Evolutionary conservation across 2,329 filamentous ascomycete species (phyloP), one percentile per base, ranked within the genome.

Genomic region (Tolypocladium ophioglossoides): DNA sequence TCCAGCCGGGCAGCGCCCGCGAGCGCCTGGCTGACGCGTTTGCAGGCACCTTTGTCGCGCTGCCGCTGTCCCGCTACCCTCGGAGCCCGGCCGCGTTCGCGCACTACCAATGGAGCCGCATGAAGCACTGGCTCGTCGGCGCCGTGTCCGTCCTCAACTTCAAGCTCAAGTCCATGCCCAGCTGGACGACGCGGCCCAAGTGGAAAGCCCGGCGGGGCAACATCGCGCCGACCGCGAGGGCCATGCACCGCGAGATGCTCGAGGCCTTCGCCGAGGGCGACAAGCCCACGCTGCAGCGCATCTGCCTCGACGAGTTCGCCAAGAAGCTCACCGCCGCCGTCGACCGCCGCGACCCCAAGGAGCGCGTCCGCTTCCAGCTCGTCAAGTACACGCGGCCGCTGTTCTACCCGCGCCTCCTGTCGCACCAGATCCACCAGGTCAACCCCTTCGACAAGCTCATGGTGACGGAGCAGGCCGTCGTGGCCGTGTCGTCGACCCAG

Each of bases 171-270:
- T 80, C 78, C 30, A 78, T 76, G 70, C 71, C 72, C 27, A 62
- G 59, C 54, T 66, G 74, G 59, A 66, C 74, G 52, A 68, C 66
- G 35, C 68, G 68, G 22, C 74, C 75, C 14, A 63, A 61, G n/a
- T 75, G 76, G 63, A 72, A 75, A 62, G 64, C 76, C 30, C 60
- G 68, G 30, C 72, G 72, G 16, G 59, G 67, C 24, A 64, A 67
- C 52, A 70, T 80, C 49, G 66, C 74, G 10, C 76, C 80, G 2
- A 74, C 76, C 1, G 85, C 83, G 35, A 76, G 79, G 61, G 75
- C 72, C 22, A 71, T 87, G 62, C 84, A 89, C 67, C 70, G 72
- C 52, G 70, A 79, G 59, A 80, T 88, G 74, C 81, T 83, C 61
- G 74, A 76, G 55, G 79, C 79, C 5, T 78, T 86, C 51, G 85